phyloP scores from a whole-genome alignment of 2,329 filamentous ascomycete genomes.

The Helotiales sp. region DNA sequence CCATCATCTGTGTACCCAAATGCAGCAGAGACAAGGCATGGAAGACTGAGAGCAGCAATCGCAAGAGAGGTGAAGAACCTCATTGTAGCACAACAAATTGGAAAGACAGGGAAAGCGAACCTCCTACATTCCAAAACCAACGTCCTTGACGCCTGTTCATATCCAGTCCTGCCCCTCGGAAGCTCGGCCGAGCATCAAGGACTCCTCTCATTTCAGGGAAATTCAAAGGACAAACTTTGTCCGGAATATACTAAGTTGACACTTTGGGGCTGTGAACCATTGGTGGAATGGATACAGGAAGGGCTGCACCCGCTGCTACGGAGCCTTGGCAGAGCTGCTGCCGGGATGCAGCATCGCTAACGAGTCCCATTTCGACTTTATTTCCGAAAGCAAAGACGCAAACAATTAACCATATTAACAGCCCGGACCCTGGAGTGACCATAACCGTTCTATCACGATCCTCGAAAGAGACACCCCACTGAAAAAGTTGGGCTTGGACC shows the following conservation, averaged over 20 bases:
- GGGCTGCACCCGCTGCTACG: not conserved
- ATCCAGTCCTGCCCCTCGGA: too few relatives aligned
- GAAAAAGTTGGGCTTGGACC: too few relatives aligned
- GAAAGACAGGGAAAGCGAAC: too few relatives aligned
- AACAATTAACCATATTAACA: not conserved
- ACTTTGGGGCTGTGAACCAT: not conserved
- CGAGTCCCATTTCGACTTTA: not conserved
- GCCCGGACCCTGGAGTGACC: too few relatives aligned
- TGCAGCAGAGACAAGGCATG: conserved; percentile 34
- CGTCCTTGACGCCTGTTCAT: too few relatives aligned
- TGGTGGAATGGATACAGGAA: not conserved
- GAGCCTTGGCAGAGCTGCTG: not conserved
- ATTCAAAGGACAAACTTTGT: not conserved
- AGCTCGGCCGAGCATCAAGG: not conserved
- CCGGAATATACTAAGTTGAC: not conserved
- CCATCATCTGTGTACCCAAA: conserved; percentile 42
- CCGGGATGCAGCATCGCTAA: not conserved
- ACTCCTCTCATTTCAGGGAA: not conserved
- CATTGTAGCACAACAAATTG: too few relatives aligned
- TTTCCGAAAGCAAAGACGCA: not conserved
- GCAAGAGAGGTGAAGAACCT: not conserved
- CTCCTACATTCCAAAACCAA: too few relatives aligned
- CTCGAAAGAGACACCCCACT: too few relatives aligned
- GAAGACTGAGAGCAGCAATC: conserved; percentile 9
- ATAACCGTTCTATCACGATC: too few relatives aligned